Evolutionary conservation across 345 rosid genomes (phyloP), one percentile per base, ranked within the genome.

Genomic region (Linum usitatissimum): DNA sequence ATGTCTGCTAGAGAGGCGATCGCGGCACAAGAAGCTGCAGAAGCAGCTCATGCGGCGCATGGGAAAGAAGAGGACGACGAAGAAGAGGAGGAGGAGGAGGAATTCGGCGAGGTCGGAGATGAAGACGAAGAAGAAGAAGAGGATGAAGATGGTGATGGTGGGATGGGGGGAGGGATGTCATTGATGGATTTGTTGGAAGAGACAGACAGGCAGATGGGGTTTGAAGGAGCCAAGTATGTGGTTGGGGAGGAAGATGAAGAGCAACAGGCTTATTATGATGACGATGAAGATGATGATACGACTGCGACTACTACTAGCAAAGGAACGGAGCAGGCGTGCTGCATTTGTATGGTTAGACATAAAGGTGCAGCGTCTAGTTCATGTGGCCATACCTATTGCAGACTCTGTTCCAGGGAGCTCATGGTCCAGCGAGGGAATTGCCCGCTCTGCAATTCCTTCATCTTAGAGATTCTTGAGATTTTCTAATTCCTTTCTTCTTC

Each of bases 381-480:
- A n/a, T 93, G 99, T 6, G 99, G 97, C 17, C 99, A 93, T 36
- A 84, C 96, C 0, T 90, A 86, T 67, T 93, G 99, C 71, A 77
- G 96, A 75, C 61, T 87, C 64, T 93, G 99, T 55, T 93, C 99
- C 9, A 90, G 88, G 73, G 99, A 93, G 86, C 94, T 90, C 9
- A 71, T 79, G 86, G 97, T 83, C 36, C 87, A 86, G 70, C 81
- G 94, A 67, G 97, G 97, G 4, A 83, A 79, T 64, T 93, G 99
- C 66, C 99, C 99, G 3, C 79, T 90, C 17, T 93, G 99, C 83
- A 90, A 86, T 30, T 79, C 75, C 10, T 84, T 75, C 72, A 89
- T 93, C 30, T 65, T 83, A 60, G 99, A 90, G 67, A 80, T 90
- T 66, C 90, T 93, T 55, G 96, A 87, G 59, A 90, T 93, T 57